phyloP scores from a whole-genome alignment of 2,329 filamentous ascomycete genomes.

The Cladophialophora immunda region DNA sequence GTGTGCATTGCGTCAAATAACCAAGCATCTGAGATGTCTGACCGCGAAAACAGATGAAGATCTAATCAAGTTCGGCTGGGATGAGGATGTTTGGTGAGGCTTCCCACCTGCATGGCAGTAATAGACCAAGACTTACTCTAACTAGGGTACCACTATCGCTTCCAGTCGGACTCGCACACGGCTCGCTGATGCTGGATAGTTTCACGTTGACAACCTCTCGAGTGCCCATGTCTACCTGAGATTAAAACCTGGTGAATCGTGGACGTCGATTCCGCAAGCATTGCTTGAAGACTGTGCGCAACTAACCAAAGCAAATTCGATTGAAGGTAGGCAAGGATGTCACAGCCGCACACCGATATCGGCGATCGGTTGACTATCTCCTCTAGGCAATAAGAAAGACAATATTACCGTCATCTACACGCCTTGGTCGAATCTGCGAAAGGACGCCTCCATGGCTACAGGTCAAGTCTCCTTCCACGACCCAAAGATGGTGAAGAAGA shows the following conservation, averaged over 20 bases:
- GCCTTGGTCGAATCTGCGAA: slow-evolving; percentile 94
- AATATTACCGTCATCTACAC: slow-evolving; percentile 98
- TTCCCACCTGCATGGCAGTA: background rate
- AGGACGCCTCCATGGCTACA: slow-evolving; percentile 93
- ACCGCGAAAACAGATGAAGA: slow-evolving; percentile 77
- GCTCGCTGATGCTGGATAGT: slow-evolving; percentile 60
- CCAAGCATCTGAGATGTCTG: background rate
- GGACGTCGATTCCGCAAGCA: slow-evolving; percentile 80
- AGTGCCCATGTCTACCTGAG: slow-evolving; percentile 96
- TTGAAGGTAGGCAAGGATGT: slow-evolving; percentile 72
- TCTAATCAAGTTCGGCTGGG: slow-evolving; percentile 91
- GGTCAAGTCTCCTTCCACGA: slow-evolving; percentile 97
- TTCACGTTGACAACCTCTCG: slow-evolving; percentile 97
- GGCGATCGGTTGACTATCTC: slow-evolving; percentile 26
- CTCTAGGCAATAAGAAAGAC: slow-evolving; percentile 95
- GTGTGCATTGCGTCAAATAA: slow-evolving; percentile 63
- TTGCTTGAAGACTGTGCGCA: slow-evolving; percentile 91
- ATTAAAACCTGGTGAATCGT: slow-evolving; percentile 77
- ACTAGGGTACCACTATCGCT: slow-evolving; percentile 29
- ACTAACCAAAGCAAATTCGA: slow-evolving; percentile 97
- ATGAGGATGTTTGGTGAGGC: slow-evolving; percentile 88
- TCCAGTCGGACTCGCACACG: background rate
- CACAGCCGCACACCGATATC: slow-evolving; percentile 16
- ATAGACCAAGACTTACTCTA: slow-evolving; percentile 15
- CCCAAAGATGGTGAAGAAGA: slow-evolving; percentile 78